A percentile compares a stretch with the other conserved stretches of the same genome.
Conservation (phyloP, 2,329 filamentous ascomycete species). For the Fusarium veterinarium region DNA sequence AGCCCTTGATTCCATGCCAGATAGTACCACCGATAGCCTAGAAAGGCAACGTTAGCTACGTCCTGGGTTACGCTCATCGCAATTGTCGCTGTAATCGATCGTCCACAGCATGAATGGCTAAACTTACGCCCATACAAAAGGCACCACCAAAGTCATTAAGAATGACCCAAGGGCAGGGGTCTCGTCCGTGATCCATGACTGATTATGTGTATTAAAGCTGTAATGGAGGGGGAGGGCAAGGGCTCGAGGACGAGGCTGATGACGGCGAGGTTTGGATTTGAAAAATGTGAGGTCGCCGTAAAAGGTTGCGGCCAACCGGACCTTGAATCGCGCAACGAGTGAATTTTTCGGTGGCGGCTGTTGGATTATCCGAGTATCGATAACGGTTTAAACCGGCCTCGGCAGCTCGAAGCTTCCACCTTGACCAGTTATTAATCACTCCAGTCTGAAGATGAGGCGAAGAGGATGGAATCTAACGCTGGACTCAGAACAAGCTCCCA, state of each 20-base stretch:
- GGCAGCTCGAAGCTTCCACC: slow-evolving; percentile 28
- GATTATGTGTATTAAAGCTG: slow-evolving; percentile 15
- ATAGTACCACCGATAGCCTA: slow-evolving; percentile 83
- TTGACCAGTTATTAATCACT: not conserved
- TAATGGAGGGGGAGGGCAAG: not conserved
- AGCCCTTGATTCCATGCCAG: slow-evolving; percentile 98
- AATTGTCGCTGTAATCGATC: slow-evolving; percentile 11
- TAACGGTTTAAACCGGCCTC: slow-evolving; percentile 17
- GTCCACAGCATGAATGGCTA: not conserved
- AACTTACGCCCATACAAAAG: slow-evolving; percentile 91
- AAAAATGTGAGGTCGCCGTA: slow-evolving; percentile 39
- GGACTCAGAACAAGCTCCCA: not conserved
- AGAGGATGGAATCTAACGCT: not conserved
- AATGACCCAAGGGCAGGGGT: slow-evolving; percentile 96
- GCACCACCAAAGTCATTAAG: slow-evolving; percentile 98
- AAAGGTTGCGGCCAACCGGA: slow-evolving; percentile 32
- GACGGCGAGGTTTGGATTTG: slow-evolving; percentile 21
- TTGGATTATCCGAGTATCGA: slow-evolving; percentile 23
- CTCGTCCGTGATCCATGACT: slow-evolving; percentile 91
- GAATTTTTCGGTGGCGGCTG: slow-evolving; percentile 28
- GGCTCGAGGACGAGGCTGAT: slow-evolving; percentile 24
- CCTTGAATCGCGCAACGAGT: slow-evolving; percentile 27
- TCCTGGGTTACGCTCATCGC: not conserved
- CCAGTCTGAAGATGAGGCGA: not conserved
- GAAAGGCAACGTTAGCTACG: slow-evolving; percentile 29